A percentile compares a stretch with the other conserved stretches of the same genome.
These are phyloP conservation scores for Colletotrichum abscissum DNA, from an alignment of 2,329 filamentous ascomycete genomes.

Conservation along the genomic window DNA sequence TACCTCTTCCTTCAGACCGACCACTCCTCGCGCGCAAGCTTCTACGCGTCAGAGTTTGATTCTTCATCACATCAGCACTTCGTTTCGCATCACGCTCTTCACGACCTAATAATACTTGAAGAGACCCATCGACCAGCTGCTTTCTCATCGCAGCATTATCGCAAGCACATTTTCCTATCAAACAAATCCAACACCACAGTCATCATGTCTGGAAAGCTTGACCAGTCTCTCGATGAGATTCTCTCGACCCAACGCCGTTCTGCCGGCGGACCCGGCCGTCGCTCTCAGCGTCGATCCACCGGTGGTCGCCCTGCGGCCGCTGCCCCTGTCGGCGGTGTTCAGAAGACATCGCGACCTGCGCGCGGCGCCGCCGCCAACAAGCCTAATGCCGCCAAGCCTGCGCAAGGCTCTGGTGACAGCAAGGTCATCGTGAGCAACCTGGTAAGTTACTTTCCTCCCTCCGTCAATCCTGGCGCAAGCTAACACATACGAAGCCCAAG, in stretches of 20 bases:
- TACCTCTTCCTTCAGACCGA: slow-evolving; percentile 9
- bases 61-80: slow-evolving; percentile 2
- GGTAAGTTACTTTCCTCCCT: slow-evolving; percentile 66
- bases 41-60: slow-evolving; percentile 26
- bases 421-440: slow-evolving; percentile 99
- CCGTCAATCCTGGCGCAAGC: slow-evolving; percentile 38
- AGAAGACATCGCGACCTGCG: slow-evolving; percentile 76
- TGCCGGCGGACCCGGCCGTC: slow-evolving; percentile 61
- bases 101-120: slow-evolving; percentile 4
- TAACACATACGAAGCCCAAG: slow-evolving; percentile 77
- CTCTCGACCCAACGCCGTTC: slow-evolving; percentile 78
- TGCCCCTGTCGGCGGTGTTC: slow-evolving; percentile 85
- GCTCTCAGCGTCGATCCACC: slow-evolving; percentile 60
- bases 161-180: background rate
- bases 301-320: slow-evolving; percentile 65
- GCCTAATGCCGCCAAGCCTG: slow-evolving; percentile 73
- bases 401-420: slow-evolving; percentile 76
- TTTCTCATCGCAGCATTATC: slow-evolving; percentile 8
- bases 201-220: slow-evolving; percentile 93
- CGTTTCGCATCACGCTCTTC: slow-evolving; percentile 14
- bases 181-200: slow-evolving; percentile 30
- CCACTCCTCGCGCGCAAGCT: slow-evolving; percentile 18
- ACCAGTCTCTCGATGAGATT: slow-evolving; percentile 97
- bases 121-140: slow-evolving; percentile 23
- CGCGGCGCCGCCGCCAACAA: slow-evolving; percentile 68